A percentile compares a stretch with the other conserved stretches of the same genome.
phyloP scores from a whole-genome alignment of 768 basidiomycete genomes.

The Calocybe gangraenosa region DNA sequence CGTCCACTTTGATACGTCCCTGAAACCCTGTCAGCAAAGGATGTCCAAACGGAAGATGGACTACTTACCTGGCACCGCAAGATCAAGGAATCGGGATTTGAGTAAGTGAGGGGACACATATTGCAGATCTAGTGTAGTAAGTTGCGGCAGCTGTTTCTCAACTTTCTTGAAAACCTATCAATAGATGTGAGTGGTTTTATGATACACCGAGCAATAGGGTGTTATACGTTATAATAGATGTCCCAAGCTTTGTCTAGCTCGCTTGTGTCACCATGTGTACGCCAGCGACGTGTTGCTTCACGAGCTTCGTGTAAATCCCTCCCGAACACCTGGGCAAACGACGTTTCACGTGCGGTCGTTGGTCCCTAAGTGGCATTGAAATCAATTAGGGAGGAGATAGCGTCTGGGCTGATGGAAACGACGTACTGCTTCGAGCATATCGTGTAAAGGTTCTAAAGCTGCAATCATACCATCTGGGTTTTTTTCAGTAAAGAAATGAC shows the following conservation, averaged over 20 bases:
- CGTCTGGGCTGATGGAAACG: too few relatives aligned
- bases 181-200: neutral
- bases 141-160: constrained; percentile 86
- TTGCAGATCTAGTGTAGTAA: constrained; percentile 91
- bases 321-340: constrained; percentile 92
- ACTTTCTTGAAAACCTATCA: constrained; percentile 90
- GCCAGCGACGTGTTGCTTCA: constrained; percentile 85
- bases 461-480: constrained; percentile 98
- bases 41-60: neutral
- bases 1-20: constrained; percentile 92
- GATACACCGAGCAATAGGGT: constrained; percentile 1
- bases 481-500: constrained; percentile 94
- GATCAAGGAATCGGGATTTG: constrained; percentile 82
- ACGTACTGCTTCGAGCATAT: constrained; percentile 80
- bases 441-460: constrained; percentile 87
- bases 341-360: constrained; percentile 89
- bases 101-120: constrained; percentile 93
- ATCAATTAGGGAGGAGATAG: neutral
- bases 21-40: constrained; percentile 20
- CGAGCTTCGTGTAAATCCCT: constrained; percentile 90
- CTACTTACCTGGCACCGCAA: constrained; percentile 87
- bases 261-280: constrained; percentile 77
- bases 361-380: constrained; percentile 59
- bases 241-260: constrained; percentile 99
- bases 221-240: constrained; percentile 90